Evolutionary conservation across 2,329 filamentous ascomycete species (phyloP).

Genomic region (Mollisia scopiformis): DNA sequence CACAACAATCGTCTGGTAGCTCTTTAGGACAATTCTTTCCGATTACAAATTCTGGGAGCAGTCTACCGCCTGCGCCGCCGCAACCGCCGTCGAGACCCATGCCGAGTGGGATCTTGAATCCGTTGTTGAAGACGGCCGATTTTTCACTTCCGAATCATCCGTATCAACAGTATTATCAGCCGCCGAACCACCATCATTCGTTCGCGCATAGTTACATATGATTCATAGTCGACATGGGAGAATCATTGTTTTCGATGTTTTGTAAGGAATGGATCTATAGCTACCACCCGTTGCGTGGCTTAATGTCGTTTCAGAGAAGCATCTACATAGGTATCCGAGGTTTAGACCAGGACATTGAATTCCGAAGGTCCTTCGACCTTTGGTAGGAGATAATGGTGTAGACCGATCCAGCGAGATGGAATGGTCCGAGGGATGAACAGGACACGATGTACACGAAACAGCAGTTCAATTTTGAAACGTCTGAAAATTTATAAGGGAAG

Average conservation of each 20-base stretch:
- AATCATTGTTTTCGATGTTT: not conserved
- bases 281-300: too few relatives aligned
- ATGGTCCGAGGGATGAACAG: too few relatives aligned
- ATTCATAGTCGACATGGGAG: not conserved
- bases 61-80: constrained; percentile 29
- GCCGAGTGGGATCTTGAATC: constrained; percentile 63
- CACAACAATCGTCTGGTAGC: constrained; percentile 25
- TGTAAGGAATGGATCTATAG: not conserved
- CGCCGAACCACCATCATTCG: constrained; percentile 26
- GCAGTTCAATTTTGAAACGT: too few relatives aligned
- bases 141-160: constrained; percentile 80
- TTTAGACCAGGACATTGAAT: too few relatives aligned
- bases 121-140: constrained; percentile 71
- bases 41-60: constrained; percentile 15
- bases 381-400: too few relatives aligned
- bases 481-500: not conserved
- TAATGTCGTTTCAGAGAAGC: too few relatives aligned
- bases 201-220: constrained; percentile 31
- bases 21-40: constrained; percentile 34
- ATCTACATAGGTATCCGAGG: too few relatives aligned
- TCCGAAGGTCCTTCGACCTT: too few relatives aligned
- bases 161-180: constrained; percentile 74
- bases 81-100: constrained; percentile 23
- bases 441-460: too few relatives aligned
- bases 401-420: too few relatives aligned